Conservation (phyloP, 176 grass and related monocot genomes). For the Aegilops speltoides region DNA sequence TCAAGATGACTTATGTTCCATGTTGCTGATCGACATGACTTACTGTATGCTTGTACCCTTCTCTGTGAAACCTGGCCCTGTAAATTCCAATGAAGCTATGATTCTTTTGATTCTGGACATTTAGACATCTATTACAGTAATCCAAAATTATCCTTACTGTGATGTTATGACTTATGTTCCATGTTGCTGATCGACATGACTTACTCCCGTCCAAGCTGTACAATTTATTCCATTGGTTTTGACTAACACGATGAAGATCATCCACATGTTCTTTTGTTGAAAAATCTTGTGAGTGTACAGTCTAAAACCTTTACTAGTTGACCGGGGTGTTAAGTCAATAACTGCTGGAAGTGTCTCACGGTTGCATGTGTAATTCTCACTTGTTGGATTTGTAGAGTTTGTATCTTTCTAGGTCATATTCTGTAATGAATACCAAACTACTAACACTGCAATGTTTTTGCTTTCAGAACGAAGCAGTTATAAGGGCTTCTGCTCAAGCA, state of each 20-base stretch:
- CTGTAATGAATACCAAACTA: not conserved
- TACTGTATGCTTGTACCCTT: not conserved
- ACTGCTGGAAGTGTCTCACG: not conserved
- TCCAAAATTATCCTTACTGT: not conserved
- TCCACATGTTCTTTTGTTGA: not conserved
- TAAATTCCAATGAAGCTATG: not conserved
- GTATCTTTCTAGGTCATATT: not conserved
- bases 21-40: not conserved
- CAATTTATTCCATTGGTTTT: not conserved
- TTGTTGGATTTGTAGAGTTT: not conserved
- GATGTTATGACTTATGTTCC: slow-evolving; percentile 2
- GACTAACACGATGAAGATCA: not conserved
- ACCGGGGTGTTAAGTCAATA: not conserved
- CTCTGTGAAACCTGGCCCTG: not conserved
- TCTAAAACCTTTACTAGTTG: not conserved
- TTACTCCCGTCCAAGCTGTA: not conserved
- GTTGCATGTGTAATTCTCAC: not conserved
- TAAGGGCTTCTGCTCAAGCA: slow-evolving; percentile 40
- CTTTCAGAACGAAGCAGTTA: slow-evolving; percentile 54
- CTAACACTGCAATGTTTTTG: not conserved
- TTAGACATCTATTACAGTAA: not conserved
- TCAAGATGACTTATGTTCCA: not conserved
- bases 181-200: not conserved
- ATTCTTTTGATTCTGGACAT: not conserved
- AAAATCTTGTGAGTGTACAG: not conserved